Percentiles rank a stretch among this genome's conserved stretches.
Evolutionary conservation across 192 early-diverging fungal genomes (phyloP).

Genomic region (Backusella tuberculispora): DNA sequence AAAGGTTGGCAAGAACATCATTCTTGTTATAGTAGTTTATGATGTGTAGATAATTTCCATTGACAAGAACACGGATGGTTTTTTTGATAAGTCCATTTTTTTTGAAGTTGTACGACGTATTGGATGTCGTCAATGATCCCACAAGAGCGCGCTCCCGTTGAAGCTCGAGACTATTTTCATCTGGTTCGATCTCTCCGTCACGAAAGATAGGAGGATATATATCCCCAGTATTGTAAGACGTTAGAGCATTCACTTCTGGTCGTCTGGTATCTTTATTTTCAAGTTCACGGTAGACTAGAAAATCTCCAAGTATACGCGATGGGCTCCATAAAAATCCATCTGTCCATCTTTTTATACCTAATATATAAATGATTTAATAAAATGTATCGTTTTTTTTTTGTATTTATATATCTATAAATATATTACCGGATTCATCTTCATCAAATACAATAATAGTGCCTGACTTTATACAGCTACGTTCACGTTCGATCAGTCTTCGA

Average conservation of each 20-base stretch:
- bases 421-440: constrained; percentile 34
- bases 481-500: constrained; percentile 36
- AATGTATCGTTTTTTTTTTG: not conserved
- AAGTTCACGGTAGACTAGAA: constrained; percentile 66
- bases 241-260: not conserved
- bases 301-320: constrained; percentile 69
- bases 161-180: not conserved
- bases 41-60: constrained; percentile 43
- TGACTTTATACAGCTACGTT: constrained; percentile 30
- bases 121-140: constrained; percentile 31
- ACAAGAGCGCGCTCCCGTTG: constrained; percentile 34
- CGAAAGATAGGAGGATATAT: not conserved
- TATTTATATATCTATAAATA: not conserved
- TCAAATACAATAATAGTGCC: constrained; percentile 42
- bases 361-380: not conserved
- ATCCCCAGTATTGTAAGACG: not conserved
- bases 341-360: constrained; percentile 75
- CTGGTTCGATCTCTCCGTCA: not conserved
- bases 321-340: constrained; percentile 71
- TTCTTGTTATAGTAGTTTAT: constrained; percentile 47
- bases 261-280: constrained; percentile 26
- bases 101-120: constrained; percentile 39
- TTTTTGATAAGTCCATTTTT: constrained; percentile 62
- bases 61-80: constrained; percentile 62
- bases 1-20: constrained; percentile 51